Evolutionary conservation across 2,329 filamentous ascomycete species (phyloP).

Genomic region (Fusarium dimerum): DNA sequence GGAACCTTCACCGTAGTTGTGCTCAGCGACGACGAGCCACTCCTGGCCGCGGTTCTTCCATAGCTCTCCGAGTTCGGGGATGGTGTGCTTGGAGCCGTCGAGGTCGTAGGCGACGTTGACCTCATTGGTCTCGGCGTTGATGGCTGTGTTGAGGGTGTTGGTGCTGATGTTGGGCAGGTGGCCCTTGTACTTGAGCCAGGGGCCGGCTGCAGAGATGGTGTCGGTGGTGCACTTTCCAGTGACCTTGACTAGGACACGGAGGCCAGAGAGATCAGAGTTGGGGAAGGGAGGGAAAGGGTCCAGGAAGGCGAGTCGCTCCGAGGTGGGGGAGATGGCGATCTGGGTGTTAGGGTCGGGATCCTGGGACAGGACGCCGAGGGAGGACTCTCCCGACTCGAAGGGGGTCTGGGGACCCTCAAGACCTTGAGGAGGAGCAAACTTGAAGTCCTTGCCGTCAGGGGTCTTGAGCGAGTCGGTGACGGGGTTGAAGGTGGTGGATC

Average conservation of each 20-base stretch:
- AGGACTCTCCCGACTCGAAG: slow-evolving; percentile 77
- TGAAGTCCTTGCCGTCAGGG: slow-evolving; percentile 78
- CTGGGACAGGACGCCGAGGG: slow-evolving; percentile 72
- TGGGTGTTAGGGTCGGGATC: slow-evolving; percentile 68
- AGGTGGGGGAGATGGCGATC: slow-evolving; percentile 83
- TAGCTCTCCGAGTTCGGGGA: slow-evolving; percentile 81
- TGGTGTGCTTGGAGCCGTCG: slow-evolving; percentile 72
- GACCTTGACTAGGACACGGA: slow-evolving; percentile 92
- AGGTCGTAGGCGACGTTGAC: slow-evolving; percentile 91
- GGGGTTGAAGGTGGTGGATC: slow-evolving; percentile 93
- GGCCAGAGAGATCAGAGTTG: slow-evolving; percentile 67
- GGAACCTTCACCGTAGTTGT: slow-evolving; percentile 94
- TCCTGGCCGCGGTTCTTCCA: slow-evolving; percentile 77
- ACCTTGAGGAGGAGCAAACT: slow-evolving; percentile 78
- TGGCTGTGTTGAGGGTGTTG: slow-evolving; percentile 94
- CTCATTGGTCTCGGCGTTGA: slow-evolving; percentile 89
- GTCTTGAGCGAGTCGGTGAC: slow-evolving; percentile 83
- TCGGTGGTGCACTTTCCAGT: slow-evolving; percentile 97
- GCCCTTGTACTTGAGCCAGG: slow-evolving; percentile 99
- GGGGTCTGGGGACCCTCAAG: slow-evolving; percentile 60
- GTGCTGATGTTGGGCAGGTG: slow-evolving; percentile 97
- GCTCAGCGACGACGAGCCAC: slow-evolving; percentile 95
- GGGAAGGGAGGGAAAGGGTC: slow-evolving; percentile 91
- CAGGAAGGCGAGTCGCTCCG: slow-evolving; percentile 84
- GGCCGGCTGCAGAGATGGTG: slow-evolving; percentile 92